Conservation (phyloP, 768 basidiomycete species). For the Pisolithus albus region DNA sequence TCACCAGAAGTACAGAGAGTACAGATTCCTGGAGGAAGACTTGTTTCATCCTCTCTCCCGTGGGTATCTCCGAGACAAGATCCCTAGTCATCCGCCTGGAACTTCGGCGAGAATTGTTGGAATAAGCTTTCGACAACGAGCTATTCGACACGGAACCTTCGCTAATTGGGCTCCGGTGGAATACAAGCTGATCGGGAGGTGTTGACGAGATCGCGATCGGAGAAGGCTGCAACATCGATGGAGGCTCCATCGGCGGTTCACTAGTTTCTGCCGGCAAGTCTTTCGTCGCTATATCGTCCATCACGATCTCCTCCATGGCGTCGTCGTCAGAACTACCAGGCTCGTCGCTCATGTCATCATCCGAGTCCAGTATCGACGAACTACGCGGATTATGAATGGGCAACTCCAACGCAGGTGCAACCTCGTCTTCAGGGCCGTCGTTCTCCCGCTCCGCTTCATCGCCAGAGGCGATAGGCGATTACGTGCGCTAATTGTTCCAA, state of each 20-base stretch:
- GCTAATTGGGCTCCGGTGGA: conserved; percentile 20
- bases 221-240: conserved; percentile 25
- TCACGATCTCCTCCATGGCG: conserved; percentile 75
- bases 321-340: conserved; percentile 75
- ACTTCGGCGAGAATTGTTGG: conserved; percentile 47
- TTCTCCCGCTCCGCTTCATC: conserved; percentile 51
- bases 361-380: conserved; percentile 55
- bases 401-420: conserved; percentile 59
- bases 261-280: conserved; percentile 18
- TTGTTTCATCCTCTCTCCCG: conserved; percentile 78
- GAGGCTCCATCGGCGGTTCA: conserved; percentile 29
- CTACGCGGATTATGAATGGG: conserved; percentile 53
- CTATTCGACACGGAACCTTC: conserved; percentile 25
- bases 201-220: conserved; percentile 26
- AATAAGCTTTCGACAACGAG: conserved; percentile 28
- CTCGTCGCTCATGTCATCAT: conserved; percentile 74
- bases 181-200: conserved; percentile 19
- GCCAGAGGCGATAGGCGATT: conserved; percentile 57
- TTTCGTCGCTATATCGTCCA: conserved; percentile 55
- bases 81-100: conserved; percentile 41
- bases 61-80: conserved; percentile 36
- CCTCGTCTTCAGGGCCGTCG: conserved; percentile 51
- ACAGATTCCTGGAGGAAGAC: conserved; percentile 71
- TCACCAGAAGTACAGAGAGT: conserved; percentile 68
- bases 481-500: conserved; percentile 85